Conservation (phyloP, 2,329 filamentous ascomycete species). For the Penicillium freii region DNA sequence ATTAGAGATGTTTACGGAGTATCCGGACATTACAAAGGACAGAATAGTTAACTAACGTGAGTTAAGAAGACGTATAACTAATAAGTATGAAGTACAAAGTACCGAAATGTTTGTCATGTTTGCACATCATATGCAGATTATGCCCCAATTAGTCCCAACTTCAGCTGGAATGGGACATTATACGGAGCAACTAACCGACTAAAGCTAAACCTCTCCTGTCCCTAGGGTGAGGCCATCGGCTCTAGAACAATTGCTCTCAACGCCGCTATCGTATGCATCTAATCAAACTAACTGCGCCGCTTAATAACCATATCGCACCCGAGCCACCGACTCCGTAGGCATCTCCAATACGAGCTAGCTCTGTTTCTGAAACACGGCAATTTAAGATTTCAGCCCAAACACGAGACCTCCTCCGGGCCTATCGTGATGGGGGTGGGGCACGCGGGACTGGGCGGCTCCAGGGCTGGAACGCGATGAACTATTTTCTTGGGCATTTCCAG, state of each 20-base stretch:
- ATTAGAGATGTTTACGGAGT: neutral
- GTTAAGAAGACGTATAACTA: too few species aligned
- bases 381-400: neutral
- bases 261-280: neutral
- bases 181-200: neutral
- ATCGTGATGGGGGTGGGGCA: neutral
- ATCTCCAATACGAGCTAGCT: neutral
- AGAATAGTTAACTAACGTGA: too few species aligned
- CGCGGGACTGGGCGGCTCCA: neutral
- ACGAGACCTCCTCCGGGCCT: neutral
- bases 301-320: constrained; percentile 3
- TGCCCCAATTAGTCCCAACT: neutral
- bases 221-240: neutral
- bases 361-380: constrained; percentile 1
- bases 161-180: neutral
- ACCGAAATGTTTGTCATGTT: neutral
- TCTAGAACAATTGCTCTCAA: neutral
- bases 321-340: neutral
- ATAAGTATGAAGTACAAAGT: too few species aligned
- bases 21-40: too few species aligned
- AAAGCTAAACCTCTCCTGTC: neutral
- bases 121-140: neutral
- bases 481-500: neutral
- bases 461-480: neutral
- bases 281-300: neutral